Base-by-base conservation (phyloP, 2,329 filamentous ascomycete species). In the Tolypocladium paradoxum region DNA sequence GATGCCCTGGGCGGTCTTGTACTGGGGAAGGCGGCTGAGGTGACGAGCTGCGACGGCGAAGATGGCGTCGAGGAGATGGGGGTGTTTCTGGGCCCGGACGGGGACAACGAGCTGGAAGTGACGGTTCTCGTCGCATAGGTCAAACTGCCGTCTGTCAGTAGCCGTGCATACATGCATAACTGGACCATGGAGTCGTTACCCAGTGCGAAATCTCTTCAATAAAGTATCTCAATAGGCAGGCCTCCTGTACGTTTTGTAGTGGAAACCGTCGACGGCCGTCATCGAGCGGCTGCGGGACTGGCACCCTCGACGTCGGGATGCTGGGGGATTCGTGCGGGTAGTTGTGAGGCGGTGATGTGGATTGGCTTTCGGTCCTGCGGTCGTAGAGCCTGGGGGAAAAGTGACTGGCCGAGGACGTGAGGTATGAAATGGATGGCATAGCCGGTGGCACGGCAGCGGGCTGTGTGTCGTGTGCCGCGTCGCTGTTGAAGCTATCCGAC, bases 61-160 rank as follows among this genome's bases (percentile, higher is more conserved):
- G n/a, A 71, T 67, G 34, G 70, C 66, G 48, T 71, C 65, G n/a
- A 72, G 64, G 0, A 72, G 58, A 6, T 69, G 69, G 8, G 70
- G 61, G 20, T 72, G 68, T 2, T 64, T 59, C 12, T 65, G 62
- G 3, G 70, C 70, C 12, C 64, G 60, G 20, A 66, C 50, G 0
- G 68, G 68, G 1, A 72, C 70, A 1, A 69, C 63, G 8, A 72
- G 58, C 36, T 72, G 69, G 36, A 72, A 72, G 43, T 72, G 70
- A 6, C 70, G 57, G 36, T 66, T 61, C 18, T 70, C 67, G n/a
- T 72, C 70, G 20, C 69, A 71, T 1, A 72, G 61, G 33, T 72
- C 70, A 53, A 72, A 68, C 70, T 72, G 12, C 7, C 34, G 7
- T 3, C 6, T 9, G 51, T 65, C 46, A 62, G 55, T 5, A 24